These are phyloP conservation scores for Corchorus olitorius DNA, from an alignment of 345 rosid genomes.

Conservation along the genomic window DNA sequence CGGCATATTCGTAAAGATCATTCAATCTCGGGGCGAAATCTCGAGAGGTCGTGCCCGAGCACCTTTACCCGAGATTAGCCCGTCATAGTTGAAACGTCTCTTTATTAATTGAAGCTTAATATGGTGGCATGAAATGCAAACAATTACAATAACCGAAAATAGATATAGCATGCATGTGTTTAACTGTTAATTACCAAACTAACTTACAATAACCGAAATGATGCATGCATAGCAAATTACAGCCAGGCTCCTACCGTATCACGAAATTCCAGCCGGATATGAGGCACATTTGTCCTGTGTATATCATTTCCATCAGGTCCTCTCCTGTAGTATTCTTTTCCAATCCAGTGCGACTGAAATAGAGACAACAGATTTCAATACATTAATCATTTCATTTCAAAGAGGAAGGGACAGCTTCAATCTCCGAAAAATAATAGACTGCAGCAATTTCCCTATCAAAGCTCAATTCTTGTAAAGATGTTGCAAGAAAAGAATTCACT, in stretches of 20 bases:
- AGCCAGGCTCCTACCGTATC: constrained; percentile 55
- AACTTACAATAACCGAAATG: too few relatives aligned
- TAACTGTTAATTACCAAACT: too few relatives aligned
- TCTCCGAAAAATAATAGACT: neutral
- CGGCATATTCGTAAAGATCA: too few relatives aligned
- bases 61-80: too few relatives aligned
- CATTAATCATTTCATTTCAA: neutral
- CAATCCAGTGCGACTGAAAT: constrained; percentile 95
- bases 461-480: neutral
- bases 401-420: neutral
- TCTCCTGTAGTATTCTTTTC: constrained; percentile 86
- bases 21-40: too few relatives aligned
- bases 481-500: neutral
- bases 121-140: too few relatives aligned
- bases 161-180: too few relatives aligned
- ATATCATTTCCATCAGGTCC: constrained; percentile 96
- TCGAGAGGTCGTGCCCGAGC: too few relatives aligned
- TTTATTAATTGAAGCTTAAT: too few relatives aligned
- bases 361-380: constrained; percentile 8
- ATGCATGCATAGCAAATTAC: neutral
- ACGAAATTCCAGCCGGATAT: constrained; percentile 91
- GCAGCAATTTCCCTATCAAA: neutral
- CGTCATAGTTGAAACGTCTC: too few relatives aligned
- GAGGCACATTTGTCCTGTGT: constrained; percentile 93
- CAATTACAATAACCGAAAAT: too few relatives aligned